Base-by-base conservation (phyloP, 2,329 filamentous ascomycete genomes). In the Penicillium palitans region DNA sequence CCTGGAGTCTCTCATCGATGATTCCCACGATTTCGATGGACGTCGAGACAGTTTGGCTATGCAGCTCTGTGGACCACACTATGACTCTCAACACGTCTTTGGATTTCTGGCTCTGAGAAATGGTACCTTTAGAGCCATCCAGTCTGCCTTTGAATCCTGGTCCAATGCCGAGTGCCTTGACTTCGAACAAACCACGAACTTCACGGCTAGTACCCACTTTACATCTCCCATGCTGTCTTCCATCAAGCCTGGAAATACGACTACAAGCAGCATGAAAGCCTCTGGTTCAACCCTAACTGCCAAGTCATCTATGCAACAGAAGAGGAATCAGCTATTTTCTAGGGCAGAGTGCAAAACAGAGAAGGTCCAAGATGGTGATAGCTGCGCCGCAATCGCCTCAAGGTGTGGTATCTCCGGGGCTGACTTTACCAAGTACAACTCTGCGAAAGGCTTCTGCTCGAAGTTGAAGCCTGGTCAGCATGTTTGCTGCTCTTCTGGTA, bases 401-500 rank as follows among this genome's bases (percentile, higher is more conserved):
- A 21, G n/a, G n/a, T 40, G 37, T 49, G 72, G 73, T 2, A 74
- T 81, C n/a, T 72, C 71, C 0, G 58, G 59, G 3, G 42, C 59
- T 13, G 69, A 80, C 47, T 76, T 31, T 4, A 31, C 10, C 4
- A 31, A 31, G 10, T 31, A 31, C 29, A 31, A 31, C 10, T 5
- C 29, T 12, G 29, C 29, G 4, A 31, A 31, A 12, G 29, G 29
- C 10, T 12, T 74, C 7, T 74, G 71, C 54, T 61, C 59, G 3
- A 69, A 58, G 0, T 69, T 82, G 0, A 56, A 57, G n/a, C 65
- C 68, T 0, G 70, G 70, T 13, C 70, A 77, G 57, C 60, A 63
- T 6, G 71, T 77, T 8, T 79, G 75, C 62, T 79, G 74, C 59
- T 66, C 68, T 0, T 25, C 50, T 9, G 76, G 76, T 13, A 67